Conservation (phyloP, 2,329 filamentous ascomycete genomes). For the Sodiomyces alkalinus region DNA sequence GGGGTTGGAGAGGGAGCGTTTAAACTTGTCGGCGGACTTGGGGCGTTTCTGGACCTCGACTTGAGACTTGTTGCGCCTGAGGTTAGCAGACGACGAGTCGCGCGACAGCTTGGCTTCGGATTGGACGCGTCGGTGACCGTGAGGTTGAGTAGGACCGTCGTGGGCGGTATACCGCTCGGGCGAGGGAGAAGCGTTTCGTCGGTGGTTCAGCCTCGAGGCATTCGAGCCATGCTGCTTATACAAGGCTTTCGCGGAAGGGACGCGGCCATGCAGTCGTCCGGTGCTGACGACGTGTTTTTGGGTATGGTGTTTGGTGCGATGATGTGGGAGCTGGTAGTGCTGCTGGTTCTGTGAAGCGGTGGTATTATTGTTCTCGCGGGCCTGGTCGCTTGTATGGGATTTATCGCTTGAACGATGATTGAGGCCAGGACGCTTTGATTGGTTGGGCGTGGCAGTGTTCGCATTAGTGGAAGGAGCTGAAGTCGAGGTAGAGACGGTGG, state of each 20-base stretch:
- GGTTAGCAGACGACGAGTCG: slow-evolving; percentile 25
- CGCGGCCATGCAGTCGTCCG: slow-evolving; percentile 34
- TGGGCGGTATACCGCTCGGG: slow-evolving; percentile 18
- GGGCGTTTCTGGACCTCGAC: slow-evolving; percentile 37
- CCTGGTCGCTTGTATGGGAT: slow-evolving; percentile 18
- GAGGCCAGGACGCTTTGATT: slow-evolving; percentile 37
- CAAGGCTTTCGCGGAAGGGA: slow-evolving; percentile 35
- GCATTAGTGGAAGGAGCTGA: too few species aligned
- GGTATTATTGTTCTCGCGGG: slow-evolving; percentile 11
- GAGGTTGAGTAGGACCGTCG: too few species aligned
- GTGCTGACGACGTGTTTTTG: slow-evolving; percentile 28
- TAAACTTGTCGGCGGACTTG: slow-evolving; percentile 35
- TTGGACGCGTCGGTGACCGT: slow-evolving; percentile 11
- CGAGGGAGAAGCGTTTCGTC: slow-evolving; percentile 27
- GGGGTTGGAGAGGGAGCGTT: slow-evolving; percentile 36
- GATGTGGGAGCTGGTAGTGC: slow-evolving; percentile 9
- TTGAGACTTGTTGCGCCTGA: slow-evolving; percentile 46
- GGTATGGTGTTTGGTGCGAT: slow-evolving; percentile 14
- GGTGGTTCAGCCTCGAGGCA: slow-evolving; percentile 21
- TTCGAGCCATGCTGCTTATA: slow-evolving; percentile 25
- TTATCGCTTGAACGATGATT: slow-evolving; percentile 18
- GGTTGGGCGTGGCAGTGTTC: slow-evolving; percentile 30
- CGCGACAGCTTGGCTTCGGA: slow-evolving; percentile 29
- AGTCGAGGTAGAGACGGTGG: too few species aligned
- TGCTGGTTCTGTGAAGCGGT: slow-evolving; percentile 14